Base-by-base conservation (phyloP, 1,284 basidiomycete genomes). In the Boletus mariae region DNA sequence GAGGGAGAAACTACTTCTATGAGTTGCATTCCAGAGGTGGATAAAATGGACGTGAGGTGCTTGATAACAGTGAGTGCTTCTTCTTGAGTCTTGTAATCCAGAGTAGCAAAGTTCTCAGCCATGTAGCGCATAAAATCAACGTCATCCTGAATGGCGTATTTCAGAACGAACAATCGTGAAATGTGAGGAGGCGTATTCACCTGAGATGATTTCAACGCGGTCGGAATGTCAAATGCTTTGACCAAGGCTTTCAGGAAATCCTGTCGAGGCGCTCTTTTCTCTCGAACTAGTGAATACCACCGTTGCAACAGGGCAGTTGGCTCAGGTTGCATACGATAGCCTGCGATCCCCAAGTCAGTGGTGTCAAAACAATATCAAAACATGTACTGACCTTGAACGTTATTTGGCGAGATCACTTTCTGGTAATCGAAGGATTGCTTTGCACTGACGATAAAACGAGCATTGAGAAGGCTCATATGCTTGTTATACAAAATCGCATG, bases 11-110 rank as follows among this genome's bases (percentile, higher is more conserved):
- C 63, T 11, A 75, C 68, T 62, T 87, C 81, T 47, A 89, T 74
- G 13, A 96, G 72, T 60, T 94, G 92, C 75, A 88, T 85, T 23
- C 94, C 94, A 3, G 86, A 82, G 0, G 90, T 91, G 0, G 94
- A 94, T 37, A 98, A 75, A 10, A 92, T 80, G 11, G 80, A 77
- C 4, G 90, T 94, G 45, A 98, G 79, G 50, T 83, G 81, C 59
- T 88, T 88, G 62, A 98, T 82, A 17, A 98, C 85, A 0, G 87
- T 83, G 53, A 98, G 76, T 4, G 90, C 85, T 73, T 99, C 97
- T 68, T 99, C 97, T 64, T 90, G 85, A 1, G 90, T 90, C 74
- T 94, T 97, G 76, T 95, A 98, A 46, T 98, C 94, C 54, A 99
- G 82, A 1, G 85, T 77, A 0, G 93, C 82, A 54, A 99, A 86